A percentile compares a stretch with the other conserved stretches of the same genome.
Conservation (phyloP, 441 rosid species). For the Pelargonium myrrhifolium region DNA sequence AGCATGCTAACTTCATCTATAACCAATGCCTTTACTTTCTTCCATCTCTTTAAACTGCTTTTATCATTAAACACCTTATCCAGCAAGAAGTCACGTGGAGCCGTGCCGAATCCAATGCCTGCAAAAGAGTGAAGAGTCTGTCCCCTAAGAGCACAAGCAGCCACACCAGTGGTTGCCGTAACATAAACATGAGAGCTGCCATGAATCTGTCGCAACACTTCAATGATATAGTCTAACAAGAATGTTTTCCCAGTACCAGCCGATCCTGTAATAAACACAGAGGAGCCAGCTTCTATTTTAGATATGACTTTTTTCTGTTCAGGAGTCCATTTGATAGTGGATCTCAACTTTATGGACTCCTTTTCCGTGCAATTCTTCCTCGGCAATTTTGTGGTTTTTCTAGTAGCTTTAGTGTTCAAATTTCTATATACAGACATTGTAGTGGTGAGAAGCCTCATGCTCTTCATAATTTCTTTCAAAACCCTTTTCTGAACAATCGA, state of each 20-base stretch:
- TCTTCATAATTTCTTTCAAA: conserved; percentile 2
- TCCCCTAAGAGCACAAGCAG: conserved; percentile 31
- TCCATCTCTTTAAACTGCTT: conserved; percentile 28
- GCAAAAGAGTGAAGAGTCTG: conserved; percentile 34
- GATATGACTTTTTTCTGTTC: conserved; percentile 26
- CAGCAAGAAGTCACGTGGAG: conserved; percentile 6
- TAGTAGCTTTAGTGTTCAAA: conserved; percentile 3
- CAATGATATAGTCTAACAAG: conserved; percentile 17
- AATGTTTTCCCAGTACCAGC: conserved; percentile 39
- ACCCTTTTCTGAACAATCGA: not conserved
- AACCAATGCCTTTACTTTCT: conserved; percentile 22
- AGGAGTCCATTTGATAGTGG: conserved; percentile 21
- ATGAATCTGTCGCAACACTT: conserved; percentile 8
- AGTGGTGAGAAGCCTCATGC: conserved; percentile 6
- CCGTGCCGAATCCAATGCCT: conserved; percentile 14
- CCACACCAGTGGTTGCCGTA: conserved; percentile 36
- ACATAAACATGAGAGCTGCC: conserved; percentile 24
- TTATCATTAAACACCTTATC: conserved; percentile 19
- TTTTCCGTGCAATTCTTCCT: not conserved
- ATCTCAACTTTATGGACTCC: not conserved
- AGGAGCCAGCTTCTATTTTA: conserved; percentile 17
- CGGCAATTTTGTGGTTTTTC: not conserved
- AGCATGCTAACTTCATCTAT: conserved; percentile 36
- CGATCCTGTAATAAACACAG: conserved; percentile 32
- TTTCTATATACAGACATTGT: conserved; percentile 10